Evolutionary conservation across 2,329 filamentous ascomycete species (phyloP), one percentile per base, ranked within the genome.

Genomic region (Aspergillus eucalypticola): DNA sequence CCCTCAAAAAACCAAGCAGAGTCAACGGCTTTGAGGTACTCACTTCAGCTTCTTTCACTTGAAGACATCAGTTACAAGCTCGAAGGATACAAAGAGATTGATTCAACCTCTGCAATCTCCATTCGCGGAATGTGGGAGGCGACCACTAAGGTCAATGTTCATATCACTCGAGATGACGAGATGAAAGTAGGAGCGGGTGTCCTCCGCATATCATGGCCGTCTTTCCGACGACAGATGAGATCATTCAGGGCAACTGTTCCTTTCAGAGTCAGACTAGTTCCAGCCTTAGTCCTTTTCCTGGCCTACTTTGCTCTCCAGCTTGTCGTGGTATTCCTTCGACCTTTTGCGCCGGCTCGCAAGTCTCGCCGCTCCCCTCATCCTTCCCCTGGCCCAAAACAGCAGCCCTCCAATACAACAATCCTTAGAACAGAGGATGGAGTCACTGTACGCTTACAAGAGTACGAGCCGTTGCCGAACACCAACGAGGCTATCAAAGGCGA

Each of bases 51-150:
- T 2, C 11, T 27, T 2, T 56, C 44, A 7, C n/a, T 58, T 7
- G 64, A 56, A 46, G 63, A 15, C 13, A 56, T n/a, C 48, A 54
- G 55, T 3, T 62, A 59, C 25, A 17, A 13, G 8, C 23, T 57
- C 8, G 32, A 41, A 8, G 60, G 56, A 15, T 21, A 21, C 13
- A 62, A 62, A 21, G 8, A 32, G 2, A 53, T 67, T 21, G 49
- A 60, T 42, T 46, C 58, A 1, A 38, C 15, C 10, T 42, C 58
- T 11, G 51, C 63, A 5, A 60, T 66, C 17, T 64, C 60, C 1
- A 13, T 55, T n/a, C 49, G 51, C 10, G 59, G 58, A 19, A 59
- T 63, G 8, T 66, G 64, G 66, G 38, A 61, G 38, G 60, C 60
- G 21, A 66, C 63, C 32, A 65, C 63, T 7, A 60, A 59, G 1